A percentile compares a stretch with the other conserved stretches of the same genome.
Conservation (phyloP, 2,329 filamentous ascomycete species). For the Arthrinium phaeospermum region DNA sequence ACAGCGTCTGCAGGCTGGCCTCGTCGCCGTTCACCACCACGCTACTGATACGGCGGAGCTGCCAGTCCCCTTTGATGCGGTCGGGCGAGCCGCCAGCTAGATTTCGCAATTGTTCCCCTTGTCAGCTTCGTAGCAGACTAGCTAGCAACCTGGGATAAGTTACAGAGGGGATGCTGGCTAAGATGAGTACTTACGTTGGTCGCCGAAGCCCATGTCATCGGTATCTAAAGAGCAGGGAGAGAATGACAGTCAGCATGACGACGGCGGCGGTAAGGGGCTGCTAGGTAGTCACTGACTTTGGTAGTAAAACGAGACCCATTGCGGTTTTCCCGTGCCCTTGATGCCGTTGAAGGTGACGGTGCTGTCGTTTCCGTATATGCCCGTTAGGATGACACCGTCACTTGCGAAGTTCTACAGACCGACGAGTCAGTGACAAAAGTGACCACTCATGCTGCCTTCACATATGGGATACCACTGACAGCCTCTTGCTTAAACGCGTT, state of each 20-base stretch:
- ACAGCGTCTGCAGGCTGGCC: constrained; percentile 54
- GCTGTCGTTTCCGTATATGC: constrained; percentile 60
- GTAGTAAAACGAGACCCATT: constrained; percentile 65
- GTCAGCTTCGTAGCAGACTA: background rate
- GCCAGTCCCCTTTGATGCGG: constrained; percentile 64
- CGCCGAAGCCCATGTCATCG: constrained; percentile 66
- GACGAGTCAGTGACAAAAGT: background rate
- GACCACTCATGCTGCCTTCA: background rate
- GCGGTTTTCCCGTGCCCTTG: constrained; percentile 54
- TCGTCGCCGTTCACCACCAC: constrained; percentile 63
- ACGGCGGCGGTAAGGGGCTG: background rate
- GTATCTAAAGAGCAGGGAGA: constrained; percentile 44
- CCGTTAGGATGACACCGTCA: constrained; percentile 52
- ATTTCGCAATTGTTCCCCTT: too few relatives aligned
- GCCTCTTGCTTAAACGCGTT: constrained; percentile 61
- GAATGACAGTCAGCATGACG: background rate
- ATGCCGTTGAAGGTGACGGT: constrained; percentile 57
- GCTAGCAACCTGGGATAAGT: constrained; percentile 29
- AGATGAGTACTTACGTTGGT: constrained; percentile 52
- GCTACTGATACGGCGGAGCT: constrained; percentile 63
- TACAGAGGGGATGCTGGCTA: too few relatives aligned
- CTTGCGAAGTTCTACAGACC: constrained; percentile 49
- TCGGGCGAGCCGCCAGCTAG: constrained; percentile 59
- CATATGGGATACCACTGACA: constrained; percentile 26
- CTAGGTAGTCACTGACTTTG: constrained; percentile 44